Base-by-base conservation (phyloP, 495 filamentous ascomycete species). In the Penicillium maclennaniae region DNA sequence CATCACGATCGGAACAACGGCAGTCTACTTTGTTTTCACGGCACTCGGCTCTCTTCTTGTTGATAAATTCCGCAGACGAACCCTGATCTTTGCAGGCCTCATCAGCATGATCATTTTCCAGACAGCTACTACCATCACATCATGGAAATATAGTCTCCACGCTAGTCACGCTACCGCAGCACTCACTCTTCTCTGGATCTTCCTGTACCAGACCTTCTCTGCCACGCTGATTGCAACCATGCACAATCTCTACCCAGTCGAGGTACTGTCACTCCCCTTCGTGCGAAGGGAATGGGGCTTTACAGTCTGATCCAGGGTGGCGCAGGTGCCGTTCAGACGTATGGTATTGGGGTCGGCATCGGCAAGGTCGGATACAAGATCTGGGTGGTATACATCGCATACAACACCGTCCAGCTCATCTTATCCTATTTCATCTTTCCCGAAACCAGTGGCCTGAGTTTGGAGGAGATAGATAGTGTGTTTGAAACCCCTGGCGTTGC, bases 381-480 rank as follows among this genome's bases (percentile, higher is more conserved):
- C 39, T 74, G 69, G 68, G 66, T 71, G 19, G 69, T 74, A 4
- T 75, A 72, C 38, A 71, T 76, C 26, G 69, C 54, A 7, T 76
- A 74, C 58, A 76, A 75, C 54, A 51, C 59, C 10, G 43, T 73
- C 34, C 74, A 76, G 52, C 61, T 77, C 10, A 50, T 68, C 1
- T 43, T 71, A 16, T 66, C 72, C 4, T 75, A 73, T 39, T 70
- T 73, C 43, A 54, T 73, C 44, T 76, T 77, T 56, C 72, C 70
- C 0, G 74, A 75, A 51, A 76, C 72, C 7, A 49, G 51, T 31
- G 64, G 59, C 3, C 49, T 75, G 17, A 64, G 65, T 39, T 55
- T 76, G 37, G 73, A 77, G 49, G 69, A 76, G 50, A 77, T 76
- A 23, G 71, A 75, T 52, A 62, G 60, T 7, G 66, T 77, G 28